These are phyloP conservation scores for Plasmodium gaboni DNA, from an alignment of 169 alveolate genomes.

Conservation along the genomic window DNA sequence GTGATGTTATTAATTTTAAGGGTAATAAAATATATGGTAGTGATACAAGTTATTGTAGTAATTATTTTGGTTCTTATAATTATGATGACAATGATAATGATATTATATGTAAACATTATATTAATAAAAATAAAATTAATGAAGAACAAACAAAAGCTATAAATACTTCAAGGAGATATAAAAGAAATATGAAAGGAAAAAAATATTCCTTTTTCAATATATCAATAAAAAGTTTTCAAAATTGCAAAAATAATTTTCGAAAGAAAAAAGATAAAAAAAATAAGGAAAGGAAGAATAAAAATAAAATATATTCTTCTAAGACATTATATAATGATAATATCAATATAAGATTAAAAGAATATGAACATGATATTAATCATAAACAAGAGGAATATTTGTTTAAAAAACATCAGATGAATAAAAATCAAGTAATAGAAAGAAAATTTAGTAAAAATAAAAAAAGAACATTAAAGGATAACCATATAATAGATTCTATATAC, in stretches of 20 bases:
- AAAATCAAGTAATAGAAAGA: not conserved
- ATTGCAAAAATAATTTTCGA: not conserved
- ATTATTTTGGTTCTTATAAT: too few relatives aligned
- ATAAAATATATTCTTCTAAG: not conserved
- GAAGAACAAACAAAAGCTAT: not conserved
- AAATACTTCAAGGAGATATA: not conserved
- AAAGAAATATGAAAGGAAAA: not conserved
- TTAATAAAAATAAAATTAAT: not conserved
- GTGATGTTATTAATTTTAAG: too few relatives aligned
- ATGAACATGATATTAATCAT: not conserved
- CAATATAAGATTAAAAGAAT: not conserved
- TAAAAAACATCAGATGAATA: not conserved
- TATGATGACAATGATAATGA: too few relatives aligned
- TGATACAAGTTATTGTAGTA: too few relatives aligned
- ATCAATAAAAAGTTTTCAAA: conserved; percentile 32
- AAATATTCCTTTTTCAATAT: conserved; percentile 32
- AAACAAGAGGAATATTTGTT: not conserved
- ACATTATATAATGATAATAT: not conserved
- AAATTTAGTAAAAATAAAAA: not conserved
- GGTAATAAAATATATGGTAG: too few relatives aligned
- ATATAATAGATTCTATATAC: not conserved
- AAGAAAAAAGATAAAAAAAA: too few relatives aligned
- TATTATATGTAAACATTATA: not conserved
- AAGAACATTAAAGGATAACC: not conserved
- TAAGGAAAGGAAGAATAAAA: conserved; percentile 10